Evolutionary conservation across 495 filamentous ascomycete species (phyloP), one percentile per base, ranked within the genome.

Genomic region (Glarea lozoyensis): DNA sequence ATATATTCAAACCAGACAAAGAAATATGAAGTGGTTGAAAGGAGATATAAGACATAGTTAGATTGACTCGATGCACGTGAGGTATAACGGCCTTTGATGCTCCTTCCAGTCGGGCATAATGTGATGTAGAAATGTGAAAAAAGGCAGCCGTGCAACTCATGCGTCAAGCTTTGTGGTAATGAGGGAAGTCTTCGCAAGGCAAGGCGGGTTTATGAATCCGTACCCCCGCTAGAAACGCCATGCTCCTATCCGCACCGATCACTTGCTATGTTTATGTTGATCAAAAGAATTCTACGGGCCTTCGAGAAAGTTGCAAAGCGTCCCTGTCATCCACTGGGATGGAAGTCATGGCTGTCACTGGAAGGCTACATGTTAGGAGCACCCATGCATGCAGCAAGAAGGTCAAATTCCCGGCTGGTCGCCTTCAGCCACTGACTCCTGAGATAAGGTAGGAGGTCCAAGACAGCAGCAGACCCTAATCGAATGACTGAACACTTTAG

Each of bases 31-130:
- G n/a, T n/a, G n/a, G n/a, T n/a, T n/a, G n/a, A n/a, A n/a, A n/a
- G n/a, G 16, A 52, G 43, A 55, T 47, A 46, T 48, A 52, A 60
- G 49, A 54, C 43, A 49, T 48, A 57, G 53, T 62, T 64, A 63
- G 66, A 66, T 55, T 63, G 57, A 64, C 66, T 74, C 69, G 69
- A 72, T 63, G 60, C 48, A 65, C 56, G 60, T 70, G 65, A 61
- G 63, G n/a, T n/a, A n/a, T n/a, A n/a, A n/a, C n/a, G n/a, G n/a
- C n/a, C n/a, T n/a, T n/a, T 56, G 62, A 50, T 48, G 59, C 49
- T 57, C 54, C 56, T 53, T 51, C 53, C 61, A 47, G 37, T 48
- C 58, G 48, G 55, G 43, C 40, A 45, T 43, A 50, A 57, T 57
- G 57, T 49, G 53, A 55, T 34, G 31, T 9, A 19, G 15, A 29